These are phyloP conservation scores for Phytophthora rubi DNA, from an alignment of 352 stramenopile genomes.

Conservation along the genomic window DNA sequence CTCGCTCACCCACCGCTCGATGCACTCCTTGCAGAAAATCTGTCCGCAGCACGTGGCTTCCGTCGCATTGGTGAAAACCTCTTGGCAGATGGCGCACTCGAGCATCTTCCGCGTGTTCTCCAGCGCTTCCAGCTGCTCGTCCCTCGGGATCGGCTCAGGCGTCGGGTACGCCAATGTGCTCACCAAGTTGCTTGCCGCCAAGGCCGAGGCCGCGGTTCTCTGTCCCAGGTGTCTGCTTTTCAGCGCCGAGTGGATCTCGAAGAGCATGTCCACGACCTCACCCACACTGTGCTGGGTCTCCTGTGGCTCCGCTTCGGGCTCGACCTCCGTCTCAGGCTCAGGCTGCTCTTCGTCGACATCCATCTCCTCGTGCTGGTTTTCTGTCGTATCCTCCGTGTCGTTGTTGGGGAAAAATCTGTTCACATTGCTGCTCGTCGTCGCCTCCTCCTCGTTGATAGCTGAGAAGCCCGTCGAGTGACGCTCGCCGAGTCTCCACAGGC, in stretches of 20 bases:
- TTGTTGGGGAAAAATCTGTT: slow-evolving; percentile 24
- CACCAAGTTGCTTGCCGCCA: slow-evolving; percentile 81
- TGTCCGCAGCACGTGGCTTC: slow-evolving; percentile 85
- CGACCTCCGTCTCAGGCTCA: slow-evolving; percentile 6
- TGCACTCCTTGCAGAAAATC: slow-evolving; percentile 85
- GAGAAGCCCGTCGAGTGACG: slow-evolving; percentile 41
- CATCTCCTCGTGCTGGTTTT: slow-evolving; percentile 37
- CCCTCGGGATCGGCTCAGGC: slow-evolving; percentile 60
- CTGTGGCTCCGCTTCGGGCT: slow-evolving; percentile 30
- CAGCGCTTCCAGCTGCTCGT: slow-evolving; percentile 79
- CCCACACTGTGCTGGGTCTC: slow-evolving; percentile 50
- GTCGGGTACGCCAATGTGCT: slow-evolving; percentile 67
- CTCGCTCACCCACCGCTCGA: slow-evolving; percentile 86
- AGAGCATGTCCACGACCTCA: slow-evolving; percentile 85
- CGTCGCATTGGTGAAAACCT: slow-evolving; percentile 76
- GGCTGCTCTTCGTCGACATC: slow-evolving; percentile 41
- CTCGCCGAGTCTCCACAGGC: slow-evolving; percentile 22
- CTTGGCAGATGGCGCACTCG: slow-evolving; percentile 86
- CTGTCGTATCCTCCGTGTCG: slow-evolving; percentile 31
- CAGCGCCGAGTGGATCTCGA: slow-evolving; percentile 85
- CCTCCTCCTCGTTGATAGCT: slow-evolving; percentile 29
- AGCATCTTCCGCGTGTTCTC: slow-evolving; percentile 89
- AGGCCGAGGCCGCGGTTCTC: slow-evolving; percentile 72
- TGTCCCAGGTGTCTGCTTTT: slow-evolving; percentile 82
- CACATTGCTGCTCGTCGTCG: slow-evolving; percentile 21